Evolutionary conservation across 768 basidiomycete genomes (phyloP), one percentile per base, ranked within the genome.

Genomic region (Trametes gibbosa): DNA sequence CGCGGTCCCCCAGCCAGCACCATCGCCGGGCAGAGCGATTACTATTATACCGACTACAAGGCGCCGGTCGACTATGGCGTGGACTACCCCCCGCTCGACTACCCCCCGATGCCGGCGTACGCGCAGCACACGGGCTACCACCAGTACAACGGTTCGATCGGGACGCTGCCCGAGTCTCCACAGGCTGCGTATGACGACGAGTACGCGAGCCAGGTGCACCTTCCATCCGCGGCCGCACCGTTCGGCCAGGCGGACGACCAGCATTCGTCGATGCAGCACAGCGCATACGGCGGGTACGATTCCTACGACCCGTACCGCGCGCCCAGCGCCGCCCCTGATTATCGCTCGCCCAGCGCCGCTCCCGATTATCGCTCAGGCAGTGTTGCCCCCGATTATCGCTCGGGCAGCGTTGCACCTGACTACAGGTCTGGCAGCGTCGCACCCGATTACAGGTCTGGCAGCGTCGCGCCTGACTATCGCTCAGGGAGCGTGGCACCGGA

Each of bases 31-130:
- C 76, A 79, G 66, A 79, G 73, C 60, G 73, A 84, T 63, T 80
- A 81, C 65, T 82, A 83, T 70, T 74, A 77, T 62, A 73, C 76
- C 52, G 83, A 87, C 63, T 69, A 68, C 61, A 79, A 79, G 66
- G 77, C 50, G 21, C 42, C 45, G 9, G 23, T 21, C 27, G 64
- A 67, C 49, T 66, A 79, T 51, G 84, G 82, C 60, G 51, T 35
- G 21, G 76, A 76, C 51, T 76, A 74, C 61, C 59, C 66, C 24
- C 61, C 66, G 24, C 42, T 66, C 45, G 81, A 82, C 55, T 87
- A 79, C 63, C 81, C 87, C 6, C 82, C 87, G 1, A 92, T 92
- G 89, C 90, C 90, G 29, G 80, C 84, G 14, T 90, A 89, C 74
- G 85, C 82, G 59, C 68, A 69, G 48, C 83, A 84, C 13, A 3